Percentiles rank a stretch among this genome's conserved stretches.
Evolutionary conservation across 1,139 yeast species (phyloP).

Genomic region (Suhomyces yuchorum): DNA sequence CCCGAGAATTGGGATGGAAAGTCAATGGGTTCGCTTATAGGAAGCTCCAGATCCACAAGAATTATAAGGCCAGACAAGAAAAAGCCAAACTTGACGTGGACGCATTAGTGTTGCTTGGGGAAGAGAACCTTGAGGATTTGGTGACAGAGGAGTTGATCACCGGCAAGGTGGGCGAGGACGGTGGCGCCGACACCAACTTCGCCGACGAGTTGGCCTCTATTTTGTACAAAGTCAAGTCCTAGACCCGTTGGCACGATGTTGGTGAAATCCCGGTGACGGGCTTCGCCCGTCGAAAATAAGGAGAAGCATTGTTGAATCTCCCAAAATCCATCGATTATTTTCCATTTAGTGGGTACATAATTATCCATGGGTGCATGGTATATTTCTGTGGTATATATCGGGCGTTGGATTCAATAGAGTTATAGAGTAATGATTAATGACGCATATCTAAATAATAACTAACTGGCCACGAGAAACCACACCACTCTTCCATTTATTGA

Average conservation of each 20-base stretch:
- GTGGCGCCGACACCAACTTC: slow-evolving; percentile 18
- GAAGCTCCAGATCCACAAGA: slow-evolving; percentile 27
- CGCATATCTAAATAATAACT: not conserved
- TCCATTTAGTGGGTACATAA: not conserved
- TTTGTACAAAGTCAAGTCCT: slow-evolving; percentile 14
- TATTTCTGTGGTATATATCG: not conserved
- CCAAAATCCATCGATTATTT: not conserved
- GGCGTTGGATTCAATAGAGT: not conserved
- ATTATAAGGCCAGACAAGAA: slow-evolving; percentile 26
- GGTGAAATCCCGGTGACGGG: too few relatives aligned
- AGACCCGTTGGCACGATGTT: not conserved
- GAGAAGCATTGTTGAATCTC: not conserved
- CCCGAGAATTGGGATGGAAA: slow-evolving; percentile 40
- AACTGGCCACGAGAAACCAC: not conserved
- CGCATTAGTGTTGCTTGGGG: slow-evolving; percentile 22
- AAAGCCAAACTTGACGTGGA: slow-evolving; percentile 25
- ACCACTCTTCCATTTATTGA: not conserved
- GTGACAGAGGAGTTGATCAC: slow-evolving; percentile 27
- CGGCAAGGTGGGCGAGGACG: slow-evolving; percentile 10
- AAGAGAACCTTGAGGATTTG: slow-evolving; percentile 20
- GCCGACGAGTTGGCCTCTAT: slow-evolving; percentile 25
- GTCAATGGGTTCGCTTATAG: slow-evolving; percentile 38
- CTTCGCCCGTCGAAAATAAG: too few relatives aligned
- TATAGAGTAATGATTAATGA: slow-evolving; percentile 10
- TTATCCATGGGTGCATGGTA: not conserved